Evolutionary conservation across 2,329 filamentous ascomycete genomes (phyloP).

Genomic region (Stagonosporopsis cucurbitacearum): DNA sequence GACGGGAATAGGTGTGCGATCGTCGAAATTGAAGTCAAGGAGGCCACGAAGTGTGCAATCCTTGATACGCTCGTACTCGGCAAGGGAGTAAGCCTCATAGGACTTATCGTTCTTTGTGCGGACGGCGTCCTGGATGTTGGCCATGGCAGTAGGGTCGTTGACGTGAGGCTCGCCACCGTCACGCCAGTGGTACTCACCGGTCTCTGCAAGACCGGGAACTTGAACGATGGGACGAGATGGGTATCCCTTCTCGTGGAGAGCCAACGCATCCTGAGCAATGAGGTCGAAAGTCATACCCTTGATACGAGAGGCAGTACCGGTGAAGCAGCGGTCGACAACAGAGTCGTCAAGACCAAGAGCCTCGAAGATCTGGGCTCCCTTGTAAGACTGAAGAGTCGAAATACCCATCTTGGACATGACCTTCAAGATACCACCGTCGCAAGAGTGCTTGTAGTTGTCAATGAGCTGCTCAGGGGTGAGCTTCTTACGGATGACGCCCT

Average conservation of each 20-base stretch:
- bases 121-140: conserved; percentile 95
- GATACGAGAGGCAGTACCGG: conserved; percentile 91
- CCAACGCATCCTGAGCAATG: conserved; percentile 92
- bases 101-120: conserved; percentile 98
- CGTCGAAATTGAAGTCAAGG: conserved; percentile 95
- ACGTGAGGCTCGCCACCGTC: conserved; percentile 94
- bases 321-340: conserved; percentile 94
- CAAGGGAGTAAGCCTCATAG: conserved; percentile 92
- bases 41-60: conserved; percentile 92
- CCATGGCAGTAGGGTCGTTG: conserved; percentile 93
- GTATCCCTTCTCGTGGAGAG: conserved; percentile 92
- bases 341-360: conserved; percentile 90
- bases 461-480: conserved; percentile 82
- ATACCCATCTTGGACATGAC: conserved; percentile 99
- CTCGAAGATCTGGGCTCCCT: conserved; percentile 97
- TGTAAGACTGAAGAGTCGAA: conserved; percentile 93
- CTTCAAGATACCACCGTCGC: conserved; percentile 94
- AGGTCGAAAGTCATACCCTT: conserved; percentile 92
- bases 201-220: conserved; percentile 83
- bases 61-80: conserved; percentile 96
- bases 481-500: conserved; percentile 91
- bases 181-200: conserved; percentile 97
- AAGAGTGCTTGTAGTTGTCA: conserved; percentile 95
- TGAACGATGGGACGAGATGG: conserved; percentile 78
- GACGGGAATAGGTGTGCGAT: conserved; percentile 82